Base-by-base conservation (phyloP, 2,329 filamentous ascomycete genomes). In the Colletotrichum shisoi region DNA sequence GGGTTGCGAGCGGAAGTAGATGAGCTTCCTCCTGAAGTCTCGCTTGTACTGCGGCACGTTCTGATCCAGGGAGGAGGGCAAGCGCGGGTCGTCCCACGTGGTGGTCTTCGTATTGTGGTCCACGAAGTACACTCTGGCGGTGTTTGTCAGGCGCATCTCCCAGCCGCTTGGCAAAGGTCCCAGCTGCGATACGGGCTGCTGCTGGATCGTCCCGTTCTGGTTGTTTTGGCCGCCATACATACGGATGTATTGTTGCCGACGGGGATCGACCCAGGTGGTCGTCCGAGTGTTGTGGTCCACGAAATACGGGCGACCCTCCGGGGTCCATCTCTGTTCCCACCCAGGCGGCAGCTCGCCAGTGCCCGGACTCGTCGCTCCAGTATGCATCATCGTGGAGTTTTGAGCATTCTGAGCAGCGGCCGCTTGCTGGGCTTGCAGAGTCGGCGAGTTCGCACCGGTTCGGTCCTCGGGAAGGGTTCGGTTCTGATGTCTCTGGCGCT, bases 51-150 rank as follows among this genome's bases (percentile, higher is more conserved):
- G 95, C 59, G 95, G 95, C 57, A 99, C 95, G 69, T 97, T 97
- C 80, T 99, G 95, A 74, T 99, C 95, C 69, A 99, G 83, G 0
- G 95, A 98, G 3, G 94, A 98, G 27, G 95, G 95, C 72, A 99
- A 82, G 75, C 95, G 88, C 42, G 95, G 95, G 75, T 99, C 95
- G 76, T 99, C 95, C 95, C 95, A 99, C 1, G 95, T 99, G 3
- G 95, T 99, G 0, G 95, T 99, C 84, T 99, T 99, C 51, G 95
- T 99, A 81, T 99, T 99, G 82, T 99, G 95, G 75, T 99, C 95
- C 51, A 99, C 95, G 78, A 99, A 99, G 81, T 99, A 99, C 17
- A 99, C 95, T 67, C 95, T 87, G 34, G 95, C 95, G 15, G 95
- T 99, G 79, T 99, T 98, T 60, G 95, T 99, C 58, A 99, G 88